Conservation (phyloP, 441 rosid genomes). For the Sinapis alba region DNA sequence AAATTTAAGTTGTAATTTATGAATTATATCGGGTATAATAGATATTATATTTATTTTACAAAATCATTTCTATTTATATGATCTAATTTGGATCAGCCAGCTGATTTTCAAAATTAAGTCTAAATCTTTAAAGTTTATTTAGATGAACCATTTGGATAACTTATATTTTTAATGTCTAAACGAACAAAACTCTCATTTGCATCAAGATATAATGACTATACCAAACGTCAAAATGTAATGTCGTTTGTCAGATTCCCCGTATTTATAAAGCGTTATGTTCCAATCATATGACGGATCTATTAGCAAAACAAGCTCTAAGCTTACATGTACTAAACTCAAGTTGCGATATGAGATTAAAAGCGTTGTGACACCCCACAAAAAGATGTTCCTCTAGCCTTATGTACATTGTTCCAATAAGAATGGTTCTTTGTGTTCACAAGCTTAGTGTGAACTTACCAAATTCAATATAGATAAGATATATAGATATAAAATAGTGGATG, state of each 20-base stretch:
- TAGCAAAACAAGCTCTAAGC: background rate
- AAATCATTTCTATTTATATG: too few relatives aligned
- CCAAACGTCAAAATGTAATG: background rate
- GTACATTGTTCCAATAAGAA: constrained; percentile 15
- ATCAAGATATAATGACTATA: too few relatives aligned
- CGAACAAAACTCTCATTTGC: too few relatives aligned
- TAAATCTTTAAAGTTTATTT: too few relatives aligned
- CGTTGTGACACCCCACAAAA: background rate
- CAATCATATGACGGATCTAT: constrained; percentile 4
- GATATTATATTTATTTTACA: too few relatives aligned
- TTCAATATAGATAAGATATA: constrained; percentile 2
- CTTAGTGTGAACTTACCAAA: constrained; percentile 39
- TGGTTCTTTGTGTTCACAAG: constrained; percentile 15
- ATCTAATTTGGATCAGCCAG: too few relatives aligned
- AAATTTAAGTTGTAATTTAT: too few relatives aligned
- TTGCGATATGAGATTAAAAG: background rate
- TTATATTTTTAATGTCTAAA: too few relatives aligned
- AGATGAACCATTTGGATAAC: too few relatives aligned
- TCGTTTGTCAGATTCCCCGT: background rate
- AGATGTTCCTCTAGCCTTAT: background rate
- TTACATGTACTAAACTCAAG: background rate
- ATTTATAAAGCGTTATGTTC: background rate
- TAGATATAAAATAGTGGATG: constrained; percentile 13
- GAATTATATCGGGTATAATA: too few relatives aligned
- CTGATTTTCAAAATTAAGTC: too few relatives aligned